Percentiles rank a stretch among this genome's conserved stretches.
Evolutionary conservation across 257 asterid species (phyloP).

Genomic region (Fraxinus excelsior): DNA sequence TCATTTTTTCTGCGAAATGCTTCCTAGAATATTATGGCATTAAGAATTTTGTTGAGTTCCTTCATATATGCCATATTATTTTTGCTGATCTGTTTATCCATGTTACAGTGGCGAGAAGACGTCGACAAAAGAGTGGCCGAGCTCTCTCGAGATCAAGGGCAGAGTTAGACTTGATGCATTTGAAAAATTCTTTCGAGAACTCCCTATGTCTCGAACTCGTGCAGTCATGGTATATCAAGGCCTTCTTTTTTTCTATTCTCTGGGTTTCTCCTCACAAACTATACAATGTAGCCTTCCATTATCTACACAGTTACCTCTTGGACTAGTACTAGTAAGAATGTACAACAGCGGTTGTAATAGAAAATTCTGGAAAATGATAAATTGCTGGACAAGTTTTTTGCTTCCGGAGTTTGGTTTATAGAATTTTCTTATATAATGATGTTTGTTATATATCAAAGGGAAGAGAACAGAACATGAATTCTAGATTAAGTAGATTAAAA

Average conservation of each 20-base stretch:
- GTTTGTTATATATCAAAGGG: conserved; percentile 2
- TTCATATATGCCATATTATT: neutral
- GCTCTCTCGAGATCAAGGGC: conserved; percentile 89
- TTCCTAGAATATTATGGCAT: neutral
- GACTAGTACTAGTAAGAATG: conserved; percentile 38
- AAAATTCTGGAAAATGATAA: conserved; percentile 25
- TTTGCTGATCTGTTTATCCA: conserved; percentile 25
- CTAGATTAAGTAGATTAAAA: neutral
- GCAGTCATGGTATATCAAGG: conserved; percentile 98
- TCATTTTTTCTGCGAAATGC: neutral
- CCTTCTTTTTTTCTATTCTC: conserved; percentile 44
- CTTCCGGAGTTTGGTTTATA: neutral
- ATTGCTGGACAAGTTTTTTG: conserved; percentile 21
- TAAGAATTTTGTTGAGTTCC: neutral
- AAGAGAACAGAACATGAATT: neutral
- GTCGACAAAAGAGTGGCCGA: conserved; percentile 76
- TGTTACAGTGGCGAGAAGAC: conserved; percentile 88
- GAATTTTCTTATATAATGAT: conserved; percentile 5
- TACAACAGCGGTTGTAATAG: conserved; percentile 24
- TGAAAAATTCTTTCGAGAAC: conserved; percentile 86
- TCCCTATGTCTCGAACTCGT: conserved; percentile 96
- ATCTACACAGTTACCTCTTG: conserved; percentile 22
- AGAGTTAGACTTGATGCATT: conserved; percentile 93
- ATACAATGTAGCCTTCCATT: conserved; percentile 31
- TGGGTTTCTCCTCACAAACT: conserved; percentile 42